Percentiles rank a stretch among this genome's conserved stretches.
phyloP scores from a whole-genome alignment of 805 yeast species.

The Ogataea ramenticola region DNA sequence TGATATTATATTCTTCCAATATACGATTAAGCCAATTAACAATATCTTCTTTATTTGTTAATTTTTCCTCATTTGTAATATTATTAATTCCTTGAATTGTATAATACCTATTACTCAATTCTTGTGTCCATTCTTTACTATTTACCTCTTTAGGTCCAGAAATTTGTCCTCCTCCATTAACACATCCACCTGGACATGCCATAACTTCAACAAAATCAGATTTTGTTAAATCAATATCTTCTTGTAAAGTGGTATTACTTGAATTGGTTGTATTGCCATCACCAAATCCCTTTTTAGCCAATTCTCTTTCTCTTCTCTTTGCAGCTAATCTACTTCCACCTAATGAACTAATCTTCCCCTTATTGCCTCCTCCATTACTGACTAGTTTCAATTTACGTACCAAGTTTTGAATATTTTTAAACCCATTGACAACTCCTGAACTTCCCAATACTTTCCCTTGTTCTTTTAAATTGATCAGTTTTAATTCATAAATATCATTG shows the following conservation, averaged over 20 bases:
- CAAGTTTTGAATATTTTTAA: conserved; percentile 87
- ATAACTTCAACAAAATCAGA: conserved; percentile 87
- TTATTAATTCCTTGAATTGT: conserved; percentile 19
- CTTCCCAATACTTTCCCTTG: conserved; percentile 37
- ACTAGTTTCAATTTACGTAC: conserved; percentile 63
- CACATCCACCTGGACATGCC: conserved; percentile 99
- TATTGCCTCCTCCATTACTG: too few species aligned
- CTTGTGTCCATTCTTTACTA: conserved; percentile 37
- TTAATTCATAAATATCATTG: conserved; percentile 65
- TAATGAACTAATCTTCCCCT: conserved; percentile 6
- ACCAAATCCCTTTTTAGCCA: conserved; percentile 15
- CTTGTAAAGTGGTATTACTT: conserved; percentile 2
- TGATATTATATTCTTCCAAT: conserved; percentile 22
- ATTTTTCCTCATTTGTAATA: conserved; percentile 1
- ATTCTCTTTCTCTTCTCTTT: conserved; percentile 34
- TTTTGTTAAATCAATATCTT: conserved; percentile 44
- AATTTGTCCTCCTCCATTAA: conserved; percentile 94
- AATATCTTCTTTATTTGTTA: conserved; percentile 2
- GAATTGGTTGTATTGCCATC: conserved; percentile 5
- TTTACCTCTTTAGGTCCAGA: conserved; percentile 33
- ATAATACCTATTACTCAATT: conserved; percentile 29
- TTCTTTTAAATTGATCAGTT: conserved; percentile 35
- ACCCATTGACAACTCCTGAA: conserved; percentile 77
- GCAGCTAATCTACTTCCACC: conserved; percentile 32
- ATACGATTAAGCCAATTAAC: conserved; percentile 30